Base-by-base conservation (phyloP, 495 filamentous ascomycete species). In the Penicillium tannophilum region DNA sequence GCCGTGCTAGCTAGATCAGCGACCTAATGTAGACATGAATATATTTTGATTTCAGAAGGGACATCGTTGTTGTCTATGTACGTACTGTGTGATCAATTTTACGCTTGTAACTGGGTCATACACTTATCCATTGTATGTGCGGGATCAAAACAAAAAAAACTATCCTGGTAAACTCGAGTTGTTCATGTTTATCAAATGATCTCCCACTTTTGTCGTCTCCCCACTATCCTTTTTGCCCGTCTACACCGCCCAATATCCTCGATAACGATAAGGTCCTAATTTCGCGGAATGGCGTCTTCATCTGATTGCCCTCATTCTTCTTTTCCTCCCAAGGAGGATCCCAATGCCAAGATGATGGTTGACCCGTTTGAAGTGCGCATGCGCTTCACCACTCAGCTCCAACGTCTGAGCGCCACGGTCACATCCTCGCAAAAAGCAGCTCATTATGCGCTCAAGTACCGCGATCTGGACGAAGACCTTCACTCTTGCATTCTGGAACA, bases 311-410 rank as follows among this genome's bases (percentile, higher is more conserved):
- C 33, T 0, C 7, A 36, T 1, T 9, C 9, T 14, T 4, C 33
- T 23, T 23, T 23, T 36, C 33, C 12, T 36, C 10, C 10, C 10
- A 36, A 36, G 33, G 19, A 24, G 20, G 8, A 20, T 19, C 24
- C 52, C 3, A 16, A 36, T 39, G 16, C 8, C 30, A 52, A 24
- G 16, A 78, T 72, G 44, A 94, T 95, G 90, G 88, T 86, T 48
- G 94, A 99, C 76, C 94, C 94, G 1, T 99, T 99, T 76, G 93
- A 98, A 79, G 93, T 97, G 56, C 93, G 94, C 65, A 91, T 99
- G 84, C 91, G 92, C 68, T 99, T 99, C 76, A 97, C 92, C 12
- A 81, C 79, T 48, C 90, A 91, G 63, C 84, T 99, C 6, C 88
- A 92, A 51, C 87, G 92, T 65, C 84, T 99, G 26, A 96, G 91